phyloP scores from a whole-genome alignment of 768 basidiomycete genomes.

The Rickenella mellea region DNA sequence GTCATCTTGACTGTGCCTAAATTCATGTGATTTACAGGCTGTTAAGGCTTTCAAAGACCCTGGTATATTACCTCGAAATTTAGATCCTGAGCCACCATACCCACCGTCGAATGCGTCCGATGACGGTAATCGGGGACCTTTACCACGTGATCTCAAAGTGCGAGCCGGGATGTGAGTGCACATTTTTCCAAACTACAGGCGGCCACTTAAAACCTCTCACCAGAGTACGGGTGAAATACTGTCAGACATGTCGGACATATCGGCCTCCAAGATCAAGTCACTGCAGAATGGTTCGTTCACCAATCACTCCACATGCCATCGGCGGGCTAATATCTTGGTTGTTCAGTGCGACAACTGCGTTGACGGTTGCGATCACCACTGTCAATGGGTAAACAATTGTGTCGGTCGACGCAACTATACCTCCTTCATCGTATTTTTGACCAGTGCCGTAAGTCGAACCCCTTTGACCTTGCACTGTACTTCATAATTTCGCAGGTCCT shows the following conservation, averaged over 20 bases:
- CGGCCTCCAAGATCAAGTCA: conserved; percentile 92
- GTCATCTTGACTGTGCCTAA: conserved; percentile 15
- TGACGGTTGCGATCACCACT: conserved; percentile 90
- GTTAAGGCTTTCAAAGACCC: conserved; percentile 68
- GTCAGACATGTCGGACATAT: conserved; percentile 86
- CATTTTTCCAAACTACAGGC: not conserved
- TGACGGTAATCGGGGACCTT: conserved; percentile 48
- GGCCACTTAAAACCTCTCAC: conserved; percentile 3
- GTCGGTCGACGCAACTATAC: conserved; percentile 93
- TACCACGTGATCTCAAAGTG: conserved; percentile 77
- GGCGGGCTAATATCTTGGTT: not conserved
- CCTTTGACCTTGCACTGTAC: not conserved
- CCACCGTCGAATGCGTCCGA: conserved; percentile 55
- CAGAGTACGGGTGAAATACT: conserved; percentile 90
- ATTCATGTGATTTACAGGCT: conserved; percentile 13
- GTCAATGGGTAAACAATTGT: conserved; percentile 91
- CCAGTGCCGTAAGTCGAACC: conserved; percentile 50
- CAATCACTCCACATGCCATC: not conserved
- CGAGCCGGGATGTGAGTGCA: conserved; percentile 61
- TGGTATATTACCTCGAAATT: conserved; percentile 80
- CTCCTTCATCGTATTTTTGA: conserved; percentile 80
- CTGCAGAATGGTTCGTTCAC: conserved; percentile 75
- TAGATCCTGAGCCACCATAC: conserved; percentile 82
- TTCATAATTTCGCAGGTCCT: conserved; percentile 38
- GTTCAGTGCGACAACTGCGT: conserved; percentile 92